Base-by-base conservation (phyloP, 2,329 filamentous ascomycete genomes). In the Aspergillus tamarii region DNA sequence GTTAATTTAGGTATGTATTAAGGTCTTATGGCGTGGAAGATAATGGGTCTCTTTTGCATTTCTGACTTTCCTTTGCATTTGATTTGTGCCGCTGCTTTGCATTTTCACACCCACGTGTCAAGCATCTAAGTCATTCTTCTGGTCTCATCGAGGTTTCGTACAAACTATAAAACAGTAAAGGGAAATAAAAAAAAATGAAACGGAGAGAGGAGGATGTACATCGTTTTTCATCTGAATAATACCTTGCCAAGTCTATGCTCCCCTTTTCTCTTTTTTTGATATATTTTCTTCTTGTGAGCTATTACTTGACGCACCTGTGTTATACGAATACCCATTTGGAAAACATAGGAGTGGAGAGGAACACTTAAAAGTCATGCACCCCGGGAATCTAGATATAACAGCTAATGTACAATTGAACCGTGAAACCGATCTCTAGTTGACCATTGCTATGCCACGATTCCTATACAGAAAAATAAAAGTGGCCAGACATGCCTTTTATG, bases 351-450 rank as follows among this genome's bases (percentile, higher is more conserved):
- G 69, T 61, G 69, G 70, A 69, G 69, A 73, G 52, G 55, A 63
- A 62, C 55, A 61, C 63, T 46, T 26, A 26, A 52, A 62, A 61
- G 30, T 28, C 21, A 43, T 32, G 30, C 56, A 45, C 62, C 60
- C 62, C 64, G 54, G 58, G 66, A 66, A 70, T 71, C 32, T 71
- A 74, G 67, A 72, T 76, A 70, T 74, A 74, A 65, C 66, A 70
- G 65, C 67, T 74, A 76, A 72, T 76, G 64, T 76, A 76, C 72
- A 74, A 66, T 66, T 62, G 58, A 62, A 64, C 56, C 62, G 65
- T 61, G 36, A 62, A 62, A 64, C 63, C 58, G 63, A 61, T 59
- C 57, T 67, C 61, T 62, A 61, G 39, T 58, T 48, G 12, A 62
- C 61, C 57, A 63, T 62, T 68, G 66, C 72, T 70, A 70, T 70